Percentiles rank a stretch among this genome's conserved stretches.
These are phyloP conservation scores for Biscogniauxia sp. DNA, from an alignment of 2,329 filamentous ascomycete species.

Conservation along the genomic window DNA sequence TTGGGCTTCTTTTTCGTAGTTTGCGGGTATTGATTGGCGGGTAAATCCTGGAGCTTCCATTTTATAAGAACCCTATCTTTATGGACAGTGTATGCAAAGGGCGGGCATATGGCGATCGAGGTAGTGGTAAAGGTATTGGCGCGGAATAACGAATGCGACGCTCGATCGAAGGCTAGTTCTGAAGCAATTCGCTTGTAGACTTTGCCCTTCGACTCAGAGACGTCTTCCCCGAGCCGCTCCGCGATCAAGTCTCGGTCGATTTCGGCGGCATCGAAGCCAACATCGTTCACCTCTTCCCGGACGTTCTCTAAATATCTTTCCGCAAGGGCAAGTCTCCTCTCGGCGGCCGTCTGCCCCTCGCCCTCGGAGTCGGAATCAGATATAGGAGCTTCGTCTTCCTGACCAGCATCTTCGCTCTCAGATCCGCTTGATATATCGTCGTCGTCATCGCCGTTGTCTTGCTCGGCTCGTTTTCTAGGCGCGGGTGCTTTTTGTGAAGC, in stretches of 20 bases:
- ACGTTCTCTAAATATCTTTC: slow-evolving; percentile 93
- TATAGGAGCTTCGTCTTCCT: slow-evolving; percentile 45
- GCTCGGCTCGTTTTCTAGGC: slow-evolving; percentile 47
- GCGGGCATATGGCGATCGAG: slow-evolving; percentile 73
- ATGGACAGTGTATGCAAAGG: slow-evolving; percentile 82
- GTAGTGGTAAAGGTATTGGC: slow-evolving; percentile 78
- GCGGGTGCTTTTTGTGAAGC: slow-evolving; percentile 20
- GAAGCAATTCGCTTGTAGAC: slow-evolving; percentile 78
- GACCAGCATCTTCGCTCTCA: slow-evolving; percentile 60
- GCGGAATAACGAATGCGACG: slow-evolving; percentile 70
- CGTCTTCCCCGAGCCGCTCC: slow-evolving; percentile 60
- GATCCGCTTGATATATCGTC: slow-evolving; percentile 77
- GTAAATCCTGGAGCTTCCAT: slow-evolving; percentile 76
- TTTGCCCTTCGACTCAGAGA: slow-evolving; percentile 85
- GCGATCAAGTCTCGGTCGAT: slow-evolving; percentile 91
- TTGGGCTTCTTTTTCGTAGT: slow-evolving; percentile 57
- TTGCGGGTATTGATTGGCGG: slow-evolving; percentile 58
- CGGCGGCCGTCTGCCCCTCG: slow-evolving; percentile 83
- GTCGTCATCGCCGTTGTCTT: slow-evolving; percentile 62
- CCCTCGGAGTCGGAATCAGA: slow-evolving; percentile 63
- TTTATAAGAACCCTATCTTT: slow-evolving; percentile 85
- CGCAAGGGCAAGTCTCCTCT: slow-evolving; percentile 80
- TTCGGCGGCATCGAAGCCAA: slow-evolving; percentile 89
- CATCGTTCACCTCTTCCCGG: slow-evolving; percentile 70
- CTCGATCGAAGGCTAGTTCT: slow-evolving; percentile 66